Base-by-base conservation (phyloP, 148 eudicot genomes). In the Diospyros kaki region DNA sequence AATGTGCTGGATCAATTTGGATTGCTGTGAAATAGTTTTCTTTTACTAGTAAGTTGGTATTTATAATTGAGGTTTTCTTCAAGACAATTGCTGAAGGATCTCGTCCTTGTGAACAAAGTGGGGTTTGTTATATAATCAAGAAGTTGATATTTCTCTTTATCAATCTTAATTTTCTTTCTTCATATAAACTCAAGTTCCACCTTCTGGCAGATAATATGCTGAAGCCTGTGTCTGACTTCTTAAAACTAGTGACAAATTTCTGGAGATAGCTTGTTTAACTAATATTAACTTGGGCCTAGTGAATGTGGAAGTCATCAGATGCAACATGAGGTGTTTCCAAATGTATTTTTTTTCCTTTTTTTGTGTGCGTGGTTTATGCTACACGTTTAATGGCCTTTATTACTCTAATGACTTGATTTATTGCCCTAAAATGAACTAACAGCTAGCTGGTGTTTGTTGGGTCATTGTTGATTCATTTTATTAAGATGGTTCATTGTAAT, bases 1-100 rank as follows among this genome's bases (percentile, higher is more conserved):
- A 68, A 68, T 68, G 71, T 15, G 50, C 44, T 43, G 10, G 9
- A 51, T 18, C 58, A 38, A 66, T 68, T 10, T 68, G 58, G 44
- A 38, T 68, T 68, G 58, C 6, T 38, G 44, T 51, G 56, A 28
- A 46, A 4, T 41, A 7, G n/a, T 68, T 18, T 66, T 66, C 68
- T 65, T n/a, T 9, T 11, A 48, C 58, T 68, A 12, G n/a, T 44
- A 17, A 38, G 4, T 68, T 68, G 41, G 56, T 68, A 18, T 48
- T 50, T 68, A 9, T 66, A 38, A 42, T 13, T 43, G 18, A 5
- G 52, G 53, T 66, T 11, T 65, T 66, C 38, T 64, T 64, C n/a
- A 2, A 40, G 41, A 50, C 51, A 43, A 50, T 44, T 2, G n/a
- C 17, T 66, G 69, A 66, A 44, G 28, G 15, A 9, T 60, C 40